phyloP scores from a whole-genome alignment of 306 rosid genomes.

The Begonia fuchsioides region DNA sequence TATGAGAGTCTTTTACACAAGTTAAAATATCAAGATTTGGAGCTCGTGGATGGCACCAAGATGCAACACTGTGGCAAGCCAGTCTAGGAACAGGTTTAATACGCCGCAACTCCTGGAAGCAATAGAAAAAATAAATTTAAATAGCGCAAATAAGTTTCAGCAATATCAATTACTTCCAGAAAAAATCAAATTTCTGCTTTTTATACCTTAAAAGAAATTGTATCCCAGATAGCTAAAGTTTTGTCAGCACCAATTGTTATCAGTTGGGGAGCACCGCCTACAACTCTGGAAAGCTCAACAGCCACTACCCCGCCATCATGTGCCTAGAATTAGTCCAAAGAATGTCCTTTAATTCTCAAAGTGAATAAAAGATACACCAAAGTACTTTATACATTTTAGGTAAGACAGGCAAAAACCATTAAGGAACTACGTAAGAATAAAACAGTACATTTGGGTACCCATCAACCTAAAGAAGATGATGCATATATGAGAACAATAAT shows the following conservation, averaged over 20 bases:
- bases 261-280: conserved; percentile 93
- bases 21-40: conserved; percentile 97
- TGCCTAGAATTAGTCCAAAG: conserved; percentile 36
- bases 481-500: conserved; percentile 3
- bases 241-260: conserved; percentile 96
- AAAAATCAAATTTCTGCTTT: conserved; percentile 5
- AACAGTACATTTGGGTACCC: background rate
- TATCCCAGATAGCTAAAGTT: conserved; percentile 98
- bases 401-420: too few species aligned
- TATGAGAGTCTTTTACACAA: conserved; percentile 95
- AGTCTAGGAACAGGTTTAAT: conserved; percentile 88
- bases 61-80: conserved; percentile 97
- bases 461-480: conserved; percentile 1
- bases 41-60: conserved; percentile 99
- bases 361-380: background rate
- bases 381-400: background rate
- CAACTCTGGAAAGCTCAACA: conserved; percentile 92
- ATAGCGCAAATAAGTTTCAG: background rate
- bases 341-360: background rate
- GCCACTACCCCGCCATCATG: conserved; percentile 98
- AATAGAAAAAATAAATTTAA: conserved; percentile 9
- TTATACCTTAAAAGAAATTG: conserved; percentile 75
- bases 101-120: conserved; percentile 79
- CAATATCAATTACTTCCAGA: conserved; percentile 11
- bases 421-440: too few species aligned